These are phyloP conservation scores for Rhodofomes roseus DNA, from an alignment of 1,284 basidiomycete genomes.

Conservation along the genomic window DNA sequence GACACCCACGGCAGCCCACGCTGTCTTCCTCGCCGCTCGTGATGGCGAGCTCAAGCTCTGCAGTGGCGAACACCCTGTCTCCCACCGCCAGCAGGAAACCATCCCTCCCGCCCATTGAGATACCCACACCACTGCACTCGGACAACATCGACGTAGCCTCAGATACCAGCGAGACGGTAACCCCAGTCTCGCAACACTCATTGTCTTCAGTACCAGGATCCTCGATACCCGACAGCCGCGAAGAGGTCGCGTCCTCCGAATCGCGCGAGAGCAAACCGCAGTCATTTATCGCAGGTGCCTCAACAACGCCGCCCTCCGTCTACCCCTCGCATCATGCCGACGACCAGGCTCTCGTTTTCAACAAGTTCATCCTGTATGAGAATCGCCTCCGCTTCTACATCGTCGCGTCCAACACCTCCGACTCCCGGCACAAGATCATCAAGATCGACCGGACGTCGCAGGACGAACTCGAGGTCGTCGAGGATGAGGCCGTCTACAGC, in stretches of 20 bases:
- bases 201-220: slow-evolving; percentile 11
- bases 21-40: not conserved
- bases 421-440: slow-evolving; percentile 83
- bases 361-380: slow-evolving; percentile 92
- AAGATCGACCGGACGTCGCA: slow-evolving; percentile 87
- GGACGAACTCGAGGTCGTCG: slow-evolving; percentile 71
- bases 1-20: too few species aligned
- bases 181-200: slow-evolving; percentile 20
- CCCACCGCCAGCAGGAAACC: not conserved
- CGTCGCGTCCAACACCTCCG: slow-evolving; percentile 82
- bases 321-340: slow-evolving; percentile 10
- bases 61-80: not conserved
- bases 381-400: slow-evolving; percentile 86
- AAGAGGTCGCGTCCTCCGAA: slow-evolving; percentile 9
- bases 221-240: not conserved
- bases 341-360: slow-evolving; percentile 46
- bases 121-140: not conserved
- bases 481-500: slow-evolving; percentile 87
- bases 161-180: slow-evolving; percentile 22
- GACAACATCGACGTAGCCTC: slow-evolving; percentile 2
- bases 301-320: slow-evolving; percentile 1
- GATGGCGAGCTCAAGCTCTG: not conserved
- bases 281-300: slow-evolving; percentile 9
- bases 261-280: slow-evolving; percentile 18
- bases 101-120: not conserved